A percentile compares a stretch with the other conserved stretches of the same genome.
These are phyloP conservation scores for Phialocephala sp. DNA, from an alignment of 2,329 filamentous ascomycete genomes.

Conservation along the genomic window DNA sequence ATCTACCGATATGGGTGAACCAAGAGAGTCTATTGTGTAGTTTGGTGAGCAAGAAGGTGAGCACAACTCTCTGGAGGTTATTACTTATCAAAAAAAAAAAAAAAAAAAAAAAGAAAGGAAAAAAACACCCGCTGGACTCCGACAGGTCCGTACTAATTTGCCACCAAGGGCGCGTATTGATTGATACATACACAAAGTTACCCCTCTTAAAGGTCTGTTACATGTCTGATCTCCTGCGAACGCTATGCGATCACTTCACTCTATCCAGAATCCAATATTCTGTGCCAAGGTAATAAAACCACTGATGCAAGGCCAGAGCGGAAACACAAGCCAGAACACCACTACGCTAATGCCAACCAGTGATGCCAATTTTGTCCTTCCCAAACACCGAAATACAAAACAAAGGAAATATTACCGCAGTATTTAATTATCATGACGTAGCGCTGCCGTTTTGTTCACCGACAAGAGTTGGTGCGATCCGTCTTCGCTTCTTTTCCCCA, in stretches of 20 bases:
- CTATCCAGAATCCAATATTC: conserved; percentile 8
- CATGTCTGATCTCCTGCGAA: not conserved
- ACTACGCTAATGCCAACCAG: conserved; percentile 3
- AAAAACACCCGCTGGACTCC: too few relatives aligned
- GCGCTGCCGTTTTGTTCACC: not conserved
- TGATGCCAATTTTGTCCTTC: conserved; percentile 10
- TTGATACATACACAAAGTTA: not conserved
- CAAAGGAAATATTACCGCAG: not conserved
- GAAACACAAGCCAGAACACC: not conserved
- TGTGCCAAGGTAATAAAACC: not conserved
- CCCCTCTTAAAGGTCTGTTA: not conserved
- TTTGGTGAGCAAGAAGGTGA: too few relatives aligned
- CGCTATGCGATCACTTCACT: not conserved
- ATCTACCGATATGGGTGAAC: too few relatives aligned
- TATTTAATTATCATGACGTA: not conserved
- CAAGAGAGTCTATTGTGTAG: too few relatives aligned
- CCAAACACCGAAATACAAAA: conserved; percentile 4
- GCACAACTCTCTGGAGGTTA: too few relatives aligned
- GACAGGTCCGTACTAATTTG: too few relatives aligned
- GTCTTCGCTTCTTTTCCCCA: conserved; percentile 65
- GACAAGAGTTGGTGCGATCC: conserved; percentile 67
- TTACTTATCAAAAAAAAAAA: too few relatives aligned
- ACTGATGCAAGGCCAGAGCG: not conserved
- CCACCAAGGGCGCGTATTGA: not conserved
- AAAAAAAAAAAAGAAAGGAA: too few relatives aligned